Conservation (phyloP, 305 asterid genomes). For the Plantago coronopus region DNA sequence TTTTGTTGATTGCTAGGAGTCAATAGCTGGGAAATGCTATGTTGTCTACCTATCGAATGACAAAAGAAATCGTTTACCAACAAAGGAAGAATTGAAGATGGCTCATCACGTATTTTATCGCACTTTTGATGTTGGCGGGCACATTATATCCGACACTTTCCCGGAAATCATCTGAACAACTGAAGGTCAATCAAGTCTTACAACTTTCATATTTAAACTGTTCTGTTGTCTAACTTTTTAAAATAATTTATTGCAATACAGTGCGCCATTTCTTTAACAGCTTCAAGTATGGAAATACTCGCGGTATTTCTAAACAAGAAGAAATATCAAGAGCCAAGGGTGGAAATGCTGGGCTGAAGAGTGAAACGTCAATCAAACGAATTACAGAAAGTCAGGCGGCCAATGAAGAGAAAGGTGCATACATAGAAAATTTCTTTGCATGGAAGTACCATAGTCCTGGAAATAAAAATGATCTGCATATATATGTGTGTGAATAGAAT, state of each 20-base stretch:
- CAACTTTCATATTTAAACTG: conserved; percentile 6
- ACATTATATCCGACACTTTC: conserved; percentile 30
- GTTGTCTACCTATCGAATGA: conserved; percentile 44
- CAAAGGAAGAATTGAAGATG: conserved; percentile 32
- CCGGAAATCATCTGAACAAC: conserved; percentile 32
- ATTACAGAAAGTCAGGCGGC: conserved; percentile 21
- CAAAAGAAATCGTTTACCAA: conserved; percentile 44
- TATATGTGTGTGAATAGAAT: not conserved
- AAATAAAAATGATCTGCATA: not conserved
- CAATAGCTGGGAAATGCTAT: conserved; percentile 44
- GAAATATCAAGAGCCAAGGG: conserved; percentile 22
- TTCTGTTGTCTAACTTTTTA: conserved; percentile 16
- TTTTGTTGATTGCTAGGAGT: conserved; percentile 37
- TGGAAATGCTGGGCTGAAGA: not conserved
- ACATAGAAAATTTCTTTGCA: conserved; percentile 16
- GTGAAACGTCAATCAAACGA: conserved; percentile 9
- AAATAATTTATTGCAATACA: conserved; percentile 31
- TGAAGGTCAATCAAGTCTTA: conserved; percentile 29
- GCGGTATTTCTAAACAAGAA: conserved; percentile 24
- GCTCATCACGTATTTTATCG: conserved; percentile 44
- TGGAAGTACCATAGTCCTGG: conserved; percentile 3
- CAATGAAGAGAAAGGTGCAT: conserved; percentile 27
- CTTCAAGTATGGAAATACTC: conserved; percentile 18
- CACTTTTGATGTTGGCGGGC: conserved; percentile 42
- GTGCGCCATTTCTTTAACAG: conserved; percentile 42